Base-by-base conservation (phyloP, 768 basidiomycete genomes). In the Rhodotorula diobovata region DNA sequence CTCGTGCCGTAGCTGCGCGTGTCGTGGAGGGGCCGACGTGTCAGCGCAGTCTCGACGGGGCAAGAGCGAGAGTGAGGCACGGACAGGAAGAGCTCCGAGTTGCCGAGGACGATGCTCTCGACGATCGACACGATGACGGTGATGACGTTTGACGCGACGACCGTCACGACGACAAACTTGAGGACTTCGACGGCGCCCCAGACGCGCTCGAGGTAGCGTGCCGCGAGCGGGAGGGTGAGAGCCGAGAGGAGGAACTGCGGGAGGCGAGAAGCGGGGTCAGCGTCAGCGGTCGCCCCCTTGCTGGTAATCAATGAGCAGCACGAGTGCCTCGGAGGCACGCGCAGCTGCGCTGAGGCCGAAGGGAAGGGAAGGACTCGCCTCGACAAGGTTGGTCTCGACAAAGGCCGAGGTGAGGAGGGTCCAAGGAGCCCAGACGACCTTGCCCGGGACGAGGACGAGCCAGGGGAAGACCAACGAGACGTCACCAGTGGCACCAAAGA, bases 121-220 rank as follows among this genome's bases (percentile, higher is more conserved):
- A 98, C 85, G 89, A 93, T 92, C 79, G 89, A 93, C 75, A 96
- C 85, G 18, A 85, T 88, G 75, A 93, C 87, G 0, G 91, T 89
- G 78, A 98, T 94, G 76, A 93, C 81, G 79, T 99, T 99, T 30
- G 90, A 89, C 21, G 86, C 85, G 37, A 87, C 87, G 68, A 93
- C 84, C 58, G 87, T 88, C 55, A 89, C 87, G 32, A 86, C 83
- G 67, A 91, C 89, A 81, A 99, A 78, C 67, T 78, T 76, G 64
- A 77, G 63, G 60, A 77, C 70, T 43, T 77, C 78, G 35, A 28
- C 21, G 2, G 67, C 53, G 51, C 96, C 95, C 96, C 96, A 99
- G 66, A 99, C 82, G 39, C 94, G 85, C 80, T 99, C 96, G 63
- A 99, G 83, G 80, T 98, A 98, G 72, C 90, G 87, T 61, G 93